Evolutionary conservation across 371 early-diverging fungal genomes (phyloP), one percentile per base, ranked within the genome.

Genomic region (Mucor racemosus): DNA sequence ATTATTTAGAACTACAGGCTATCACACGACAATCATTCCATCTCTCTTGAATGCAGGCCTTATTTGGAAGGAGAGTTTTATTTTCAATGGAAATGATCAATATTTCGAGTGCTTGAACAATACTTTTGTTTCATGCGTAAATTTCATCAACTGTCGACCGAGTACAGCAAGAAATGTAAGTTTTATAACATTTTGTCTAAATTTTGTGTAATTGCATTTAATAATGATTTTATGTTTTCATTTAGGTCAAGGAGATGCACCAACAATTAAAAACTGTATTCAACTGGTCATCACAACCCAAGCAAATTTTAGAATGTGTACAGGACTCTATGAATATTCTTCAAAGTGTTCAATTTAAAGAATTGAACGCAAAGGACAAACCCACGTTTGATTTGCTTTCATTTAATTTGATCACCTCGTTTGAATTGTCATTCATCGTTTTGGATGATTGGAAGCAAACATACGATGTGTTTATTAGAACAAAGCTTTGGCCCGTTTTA

Each of bases 401-500:
- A 0, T 53, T 26, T 11, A 53, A 53, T 31, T 13, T 53, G 31
- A 53, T 53, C 14, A 53, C 53, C 11, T 53, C 53, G 1, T 53
- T 53, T 53, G 53, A 53, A 31, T 13, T 53, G 31, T 19, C 53
- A 14, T 31, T 53, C 11, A 31, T 21, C 31, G 53, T 53, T 26
- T 6, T 53, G 53, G 53, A 53, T 31, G 53, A 53, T 4, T 56
- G 56, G 56, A 56, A 56, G 6, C 36, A 56, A 15, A 56, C 56
- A 5, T 56, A 56, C 19, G 56, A 56, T n/a, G 36, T 35, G 19
- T 56, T 56, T 36, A 56, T 56, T 17, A 15, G 56, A 56, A 34
- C 14, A 48, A 33, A 36, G 36, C 56, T 56, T 4, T 56, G 56
- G 56, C 56, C 56, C 0, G 4, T 56, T 2, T 36, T 56, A 34